These are phyloP conservation scores for Sarcocystis neurona DNA, from an alignment of 169 alveolate species.

Conservation along the genomic window DNA sequence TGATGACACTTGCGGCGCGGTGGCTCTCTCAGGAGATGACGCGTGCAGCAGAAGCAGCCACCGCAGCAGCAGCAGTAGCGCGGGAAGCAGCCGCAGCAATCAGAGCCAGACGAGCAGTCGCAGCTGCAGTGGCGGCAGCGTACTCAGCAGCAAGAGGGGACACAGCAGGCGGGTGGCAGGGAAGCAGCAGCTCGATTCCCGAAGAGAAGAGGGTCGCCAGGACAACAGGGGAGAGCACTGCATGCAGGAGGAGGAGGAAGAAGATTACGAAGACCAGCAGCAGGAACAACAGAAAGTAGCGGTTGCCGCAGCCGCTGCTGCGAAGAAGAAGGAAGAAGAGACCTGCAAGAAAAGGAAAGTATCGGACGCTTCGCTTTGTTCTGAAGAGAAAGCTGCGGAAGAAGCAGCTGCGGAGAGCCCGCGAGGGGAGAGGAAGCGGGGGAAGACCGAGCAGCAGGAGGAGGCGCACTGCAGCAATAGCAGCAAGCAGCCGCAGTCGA, in stretches of 20 bases:
- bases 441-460: not conserved
- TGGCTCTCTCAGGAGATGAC: too few relatives aligned
- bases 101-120: not conserved
- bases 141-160: not conserved
- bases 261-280: not conserved
- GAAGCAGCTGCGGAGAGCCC: not conserved
- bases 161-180: not conserved
- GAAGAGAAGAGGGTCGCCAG: not conserved
- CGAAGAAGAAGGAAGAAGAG: not conserved
- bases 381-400: not conserved
- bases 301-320: not conserved
- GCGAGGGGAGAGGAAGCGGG: not conserved
- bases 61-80: not conserved
- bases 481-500: not conserved
- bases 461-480: not conserved
- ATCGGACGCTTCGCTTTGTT: not conserved
- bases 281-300: not conserved
- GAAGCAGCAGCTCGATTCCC: not conserved
- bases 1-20: too few relatives aligned
- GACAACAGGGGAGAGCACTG: not conserved
- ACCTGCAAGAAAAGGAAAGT: not conserved
- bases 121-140: not conserved
- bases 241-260: slow-evolving; percentile 4
- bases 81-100: not conserved
- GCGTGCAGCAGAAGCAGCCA: not conserved